These are phyloP conservation scores for Geotrichum restrictum DNA, from an alignment of 1,139 yeast species.

Conservation along the genomic window DNA sequence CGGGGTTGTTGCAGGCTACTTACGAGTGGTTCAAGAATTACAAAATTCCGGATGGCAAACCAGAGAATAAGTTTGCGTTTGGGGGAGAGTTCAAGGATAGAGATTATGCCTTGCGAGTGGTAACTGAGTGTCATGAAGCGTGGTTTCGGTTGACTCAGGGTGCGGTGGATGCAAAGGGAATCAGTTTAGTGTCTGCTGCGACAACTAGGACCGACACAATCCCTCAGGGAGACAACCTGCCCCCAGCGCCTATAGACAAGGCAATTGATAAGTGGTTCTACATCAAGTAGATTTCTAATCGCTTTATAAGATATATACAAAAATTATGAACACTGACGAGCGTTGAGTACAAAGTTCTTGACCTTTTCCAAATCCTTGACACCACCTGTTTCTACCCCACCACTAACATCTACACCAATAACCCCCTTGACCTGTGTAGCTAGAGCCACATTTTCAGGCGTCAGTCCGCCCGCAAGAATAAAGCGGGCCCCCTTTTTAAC, in stretches of 20 bases:
- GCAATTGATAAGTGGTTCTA: constrained; percentile 98
- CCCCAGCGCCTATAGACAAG: constrained; percentile 93
- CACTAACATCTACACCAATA: constrained; percentile 90
- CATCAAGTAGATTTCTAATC: constrained; percentile 45
- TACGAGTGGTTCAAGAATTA: constrained; percentile 93
- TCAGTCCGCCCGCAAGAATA: constrained; percentile 86
- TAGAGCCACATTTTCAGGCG: constrained; percentile 59
- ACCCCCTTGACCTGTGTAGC: constrained; percentile 54
- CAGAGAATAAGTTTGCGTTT: constrained; percentile 81
- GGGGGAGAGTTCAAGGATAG: constrained; percentile 73
- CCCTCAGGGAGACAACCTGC: constrained; percentile 45
- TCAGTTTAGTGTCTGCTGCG: constrained; percentile 42
- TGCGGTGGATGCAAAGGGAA: constrained; percentile 41
- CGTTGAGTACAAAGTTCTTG: constrained; percentile 52
- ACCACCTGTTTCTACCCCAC: constrained; percentile 86
- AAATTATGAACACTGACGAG: too few species aligned
- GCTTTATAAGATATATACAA: too few species aligned
- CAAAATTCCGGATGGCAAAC: constrained; percentile 92
- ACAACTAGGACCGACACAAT: constrained; percentile 39
- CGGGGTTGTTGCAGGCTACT: constrained; percentile 80
- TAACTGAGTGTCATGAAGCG: constrained; percentile 72
- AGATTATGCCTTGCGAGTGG: constrained; percentile 64
- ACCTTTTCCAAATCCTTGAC: constrained; percentile 65
- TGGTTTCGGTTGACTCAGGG: constrained; percentile 71
- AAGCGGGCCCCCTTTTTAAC: constrained; percentile 47